A percentile compares a stretch with the other conserved stretches of the same genome.
Conservation (phyloP, 1,284 basidiomycete species). For the Cutaneotrichosporon spelunceum region DNA sequence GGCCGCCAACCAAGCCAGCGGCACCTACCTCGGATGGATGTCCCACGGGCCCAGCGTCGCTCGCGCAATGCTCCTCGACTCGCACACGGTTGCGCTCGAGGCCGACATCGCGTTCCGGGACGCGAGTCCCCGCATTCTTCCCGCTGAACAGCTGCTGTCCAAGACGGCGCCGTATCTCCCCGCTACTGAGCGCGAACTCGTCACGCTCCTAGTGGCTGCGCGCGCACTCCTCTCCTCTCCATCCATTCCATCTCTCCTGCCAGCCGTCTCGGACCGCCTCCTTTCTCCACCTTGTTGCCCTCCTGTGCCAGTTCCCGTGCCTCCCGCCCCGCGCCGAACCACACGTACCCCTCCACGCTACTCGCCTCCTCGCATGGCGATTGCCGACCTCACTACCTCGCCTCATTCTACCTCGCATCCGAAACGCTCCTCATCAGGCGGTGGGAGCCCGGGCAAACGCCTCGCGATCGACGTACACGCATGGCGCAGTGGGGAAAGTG, state of each 20-base stretch:
- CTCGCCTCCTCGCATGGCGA: neutral
- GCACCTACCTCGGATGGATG: neutral
- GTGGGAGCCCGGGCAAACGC: neutral
- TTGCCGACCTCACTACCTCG: neutral
- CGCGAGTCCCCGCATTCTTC: neutral
- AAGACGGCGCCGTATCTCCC: neutral
- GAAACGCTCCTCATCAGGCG: neutral
- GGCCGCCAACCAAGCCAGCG: neutral
- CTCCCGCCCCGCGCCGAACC: neutral
- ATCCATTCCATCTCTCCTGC: neutral
- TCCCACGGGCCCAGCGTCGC: neutral
- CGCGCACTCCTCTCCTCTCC: neutral
- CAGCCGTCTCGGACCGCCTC: neutral
- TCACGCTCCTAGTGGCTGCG: neutral
- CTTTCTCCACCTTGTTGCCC: neutral
- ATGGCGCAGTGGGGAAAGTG: neutral
- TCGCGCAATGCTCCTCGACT: neutral
- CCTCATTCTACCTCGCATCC: neutral
- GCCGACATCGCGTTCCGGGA: neutral
- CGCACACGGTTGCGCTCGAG: neutral
- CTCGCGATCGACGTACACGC: neutral
- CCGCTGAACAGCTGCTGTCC: neutral
- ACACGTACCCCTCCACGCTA: neutral
- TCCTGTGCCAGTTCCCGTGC: neutral
- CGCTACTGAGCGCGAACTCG: neutral